Base-by-base conservation (phyloP, 2,329 filamentous ascomycete genomes). In the Fusarium beomiforme region DNA sequence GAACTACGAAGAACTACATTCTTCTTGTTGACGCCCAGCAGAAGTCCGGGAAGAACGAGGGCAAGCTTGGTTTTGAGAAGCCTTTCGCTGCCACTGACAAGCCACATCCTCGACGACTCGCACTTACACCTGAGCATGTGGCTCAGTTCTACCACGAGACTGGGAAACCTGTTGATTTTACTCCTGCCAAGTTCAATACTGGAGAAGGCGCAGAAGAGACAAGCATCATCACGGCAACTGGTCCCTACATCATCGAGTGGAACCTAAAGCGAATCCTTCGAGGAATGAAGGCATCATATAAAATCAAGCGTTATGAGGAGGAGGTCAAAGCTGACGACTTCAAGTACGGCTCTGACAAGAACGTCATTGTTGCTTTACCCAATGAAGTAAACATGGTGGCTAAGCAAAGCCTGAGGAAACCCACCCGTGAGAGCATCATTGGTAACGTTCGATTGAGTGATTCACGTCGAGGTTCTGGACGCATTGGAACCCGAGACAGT, bases 381-480 rank as follows among this genome's bases (percentile, higher is more conserved):
- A 97, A 99, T 79, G 95, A 98, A 81, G 96, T 99, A 74, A 97
- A 98, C 81, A 98, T 98, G 95, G 93, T 99, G 16, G 92, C 91
- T 47, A 95, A 95, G 81, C 89, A 92, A 75, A 91, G 90, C 62
- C 88, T 99, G 78, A 93, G 93, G 85, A 91, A 91, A 77, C 94
- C 95, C 3, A 98, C 96, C 2, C 86, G 96, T 39, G 94, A 99
- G 85, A 98, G 94, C 80, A 98, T 99, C 79, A 93, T 93, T 19
- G 86, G 89, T 37, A 81, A 90, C 74, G 81, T 86, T 47, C 79
- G 81, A 55, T 58, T 82, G 46, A 85, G 84, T 77, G 85, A 82
- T 69, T 87, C 79, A 59, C 81, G 87, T 41, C 83, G 85, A 69
- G 85, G 84, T 69, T 83, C 84, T 5, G 85, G 85, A 8, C 82